Percentiles rank a stretch among this genome's conserved stretches.
These are phyloP conservation scores for Amauroascus verrucosus DNA, from an alignment of 2,329 filamentous ascomycete genomes.

Conservation along the genomic window DNA sequence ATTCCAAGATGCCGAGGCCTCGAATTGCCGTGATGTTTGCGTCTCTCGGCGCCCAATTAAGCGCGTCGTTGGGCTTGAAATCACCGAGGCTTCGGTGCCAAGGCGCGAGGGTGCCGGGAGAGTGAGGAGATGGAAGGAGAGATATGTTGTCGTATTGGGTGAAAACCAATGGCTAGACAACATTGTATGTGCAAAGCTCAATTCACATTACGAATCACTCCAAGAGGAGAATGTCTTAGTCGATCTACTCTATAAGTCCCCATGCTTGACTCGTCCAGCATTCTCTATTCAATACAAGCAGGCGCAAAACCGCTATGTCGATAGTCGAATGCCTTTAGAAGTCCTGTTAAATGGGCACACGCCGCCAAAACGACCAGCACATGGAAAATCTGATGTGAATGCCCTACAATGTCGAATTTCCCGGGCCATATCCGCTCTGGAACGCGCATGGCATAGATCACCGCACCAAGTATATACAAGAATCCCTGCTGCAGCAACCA, in stretches of 20 bases:
- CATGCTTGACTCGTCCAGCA: too few species aligned
- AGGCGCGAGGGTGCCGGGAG: neutral
- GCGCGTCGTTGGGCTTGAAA: neutral
- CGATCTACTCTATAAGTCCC: neutral
- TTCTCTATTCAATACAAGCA: slow-evolving; percentile 32
- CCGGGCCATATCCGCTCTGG: slow-evolving; percentile 73
- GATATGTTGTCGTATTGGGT: too few species aligned
- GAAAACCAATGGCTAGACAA: neutral
- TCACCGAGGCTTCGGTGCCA: slow-evolving; percentile 5
- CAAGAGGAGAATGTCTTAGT: slow-evolving; percentile 1
- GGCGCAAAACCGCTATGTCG: slow-evolving; percentile 55
- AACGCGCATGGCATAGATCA: slow-evolving; percentile 72
- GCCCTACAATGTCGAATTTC: slow-evolving; percentile 79
- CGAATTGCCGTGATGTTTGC: neutral
- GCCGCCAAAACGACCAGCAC: slow-evolving; percentile 77
- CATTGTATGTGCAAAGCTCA: neutral
- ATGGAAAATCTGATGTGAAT: slow-evolving; percentile 94
- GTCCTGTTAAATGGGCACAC: slow-evolving; percentile 65
- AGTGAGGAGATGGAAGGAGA: neutral
- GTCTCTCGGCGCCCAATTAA: neutral
- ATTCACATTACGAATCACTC: neutral
- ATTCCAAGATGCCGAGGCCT: slow-evolving; percentile 7
- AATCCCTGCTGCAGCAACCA: slow-evolving; percentile 72
- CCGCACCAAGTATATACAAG: slow-evolving; percentile 77
- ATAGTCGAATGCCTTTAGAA: slow-evolving; percentile 77